Evolutionary conservation across 1,284 basidiomycete species (phyloP), one percentile per base, ranked within the genome.

Genomic region (Marasmius oreades): DNA sequence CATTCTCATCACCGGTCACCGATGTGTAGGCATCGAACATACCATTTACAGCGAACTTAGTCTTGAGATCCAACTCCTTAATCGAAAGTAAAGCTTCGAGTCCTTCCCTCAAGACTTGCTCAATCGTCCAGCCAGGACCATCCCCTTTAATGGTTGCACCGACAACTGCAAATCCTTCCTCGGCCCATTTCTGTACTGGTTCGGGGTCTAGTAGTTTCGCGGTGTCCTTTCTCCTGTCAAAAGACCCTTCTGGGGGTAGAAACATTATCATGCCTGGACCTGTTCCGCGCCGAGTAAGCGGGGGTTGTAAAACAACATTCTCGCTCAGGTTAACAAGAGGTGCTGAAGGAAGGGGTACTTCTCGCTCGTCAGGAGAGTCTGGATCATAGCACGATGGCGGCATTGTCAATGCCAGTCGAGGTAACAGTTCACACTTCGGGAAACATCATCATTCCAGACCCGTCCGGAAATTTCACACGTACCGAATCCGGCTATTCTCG

Each of bases 101-200:
- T 5, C 66, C 67, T 46, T 61, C 65, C 50, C 63, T 66, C 50
- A 76, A 58, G 45, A 62, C 60, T 22, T 66, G 57, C n/a, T 64
- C 52, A 16, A 70, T 61, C 22, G 62, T 58, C 53, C 66, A 63
- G 18, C 60, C 58, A 3, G 59, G 57, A 7, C 62, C 59, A 12
- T 53, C 53, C 26, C 53, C 47, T 10, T 23, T 51, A 56, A 57
- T 36, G 7, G 67, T 69, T 34, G 75, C 61, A n/a, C 69, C 74
- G n/a, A 72, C 69, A 1, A 78, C 77, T 16, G 73, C 72, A 56
- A 77, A 80, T 0, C 78, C 78, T 62, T 80, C 77, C 59, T 79
- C 77, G 12, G 77, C 77, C 77, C 77, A 79, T 66, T 79, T 80
- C 61, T 68, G 67, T 1, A 72, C 61, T n/a, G 77, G 77, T 54